These are phyloP conservation scores for Massariosphaeria phaeospora DNA, from an alignment of 495 filamentous ascomycete genomes.

Conservation along the genomic window DNA sequence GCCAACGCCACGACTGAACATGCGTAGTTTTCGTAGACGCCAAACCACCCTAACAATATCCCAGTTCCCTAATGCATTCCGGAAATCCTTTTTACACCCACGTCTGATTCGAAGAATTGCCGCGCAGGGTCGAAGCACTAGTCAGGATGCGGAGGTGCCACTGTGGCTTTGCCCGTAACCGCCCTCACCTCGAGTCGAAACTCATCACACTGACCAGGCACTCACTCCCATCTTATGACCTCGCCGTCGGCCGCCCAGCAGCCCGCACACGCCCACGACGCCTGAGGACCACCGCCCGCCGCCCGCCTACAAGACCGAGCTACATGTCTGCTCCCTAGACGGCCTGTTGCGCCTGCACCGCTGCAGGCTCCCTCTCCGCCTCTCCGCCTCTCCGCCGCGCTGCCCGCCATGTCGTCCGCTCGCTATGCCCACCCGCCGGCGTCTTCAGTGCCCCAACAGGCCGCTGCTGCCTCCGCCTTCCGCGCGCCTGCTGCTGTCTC, in stretches of 20 bases:
- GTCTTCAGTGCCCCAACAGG: conserved; percentile 30
- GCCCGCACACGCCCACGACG: conserved; percentile 13
- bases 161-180: not conserved
- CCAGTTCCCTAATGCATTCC: too few relatives aligned
- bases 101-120: too few relatives aligned
- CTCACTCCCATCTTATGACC: conserved; percentile 19
- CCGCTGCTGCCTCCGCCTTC: conserved; percentile 27
- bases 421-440: conserved; percentile 29
- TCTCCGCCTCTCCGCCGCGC: conserved; percentile 8
- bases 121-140: too few relatives aligned
- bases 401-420: conserved; percentile 32
- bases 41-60: too few relatives aligned
- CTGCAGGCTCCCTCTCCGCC: too few relatives aligned
- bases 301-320: not conserved
- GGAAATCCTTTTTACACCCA: too few relatives aligned
- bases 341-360: conserved; percentile 16
- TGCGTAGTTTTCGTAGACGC: too few relatives aligned
- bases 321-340: conserved; percentile 27
- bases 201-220: conserved; percentile 6
- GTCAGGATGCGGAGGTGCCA: not conserved
- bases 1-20: too few relatives aligned
- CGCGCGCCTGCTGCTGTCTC: conserved; percentile 42
- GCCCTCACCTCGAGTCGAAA: not conserved
- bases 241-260: not conserved
- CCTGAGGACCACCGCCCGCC: not conserved